phyloP scores from a whole-genome alignment of 768 basidiomycete genomes.

The Russula sp. region DNA sequence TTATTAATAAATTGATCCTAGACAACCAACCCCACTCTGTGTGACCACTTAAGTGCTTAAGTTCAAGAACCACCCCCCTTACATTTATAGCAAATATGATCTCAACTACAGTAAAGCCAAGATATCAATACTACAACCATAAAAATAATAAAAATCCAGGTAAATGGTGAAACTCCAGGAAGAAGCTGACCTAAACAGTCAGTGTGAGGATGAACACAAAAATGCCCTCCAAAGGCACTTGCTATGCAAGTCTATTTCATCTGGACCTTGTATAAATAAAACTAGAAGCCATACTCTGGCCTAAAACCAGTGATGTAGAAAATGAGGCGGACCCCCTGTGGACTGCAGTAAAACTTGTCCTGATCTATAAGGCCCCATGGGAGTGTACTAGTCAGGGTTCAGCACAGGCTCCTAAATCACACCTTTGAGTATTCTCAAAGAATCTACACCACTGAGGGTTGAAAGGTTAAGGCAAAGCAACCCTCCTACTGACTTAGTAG shows the following conservation, averaged over 20 bases:
- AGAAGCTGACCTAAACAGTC: neutral
- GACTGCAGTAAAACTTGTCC: neutral
- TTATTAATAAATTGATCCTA: too few species aligned
- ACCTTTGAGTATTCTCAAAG: neutral
- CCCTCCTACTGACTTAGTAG: neutral
- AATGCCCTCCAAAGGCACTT: too few species aligned
- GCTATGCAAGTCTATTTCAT: neutral
- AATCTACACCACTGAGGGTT: neutral
- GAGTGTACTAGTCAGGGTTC: constrained; percentile 15
- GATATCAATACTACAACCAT: neutral
- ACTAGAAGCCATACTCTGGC: neutral
- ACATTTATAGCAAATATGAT: too few species aligned
- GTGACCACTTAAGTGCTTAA: too few species aligned
- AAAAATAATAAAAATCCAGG: neutral
- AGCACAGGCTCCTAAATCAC: neutral
- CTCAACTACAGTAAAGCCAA: neutral
- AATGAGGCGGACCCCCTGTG: too few species aligned
- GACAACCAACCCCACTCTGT: too few species aligned
- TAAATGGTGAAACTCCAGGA: neutral
- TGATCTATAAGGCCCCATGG: constrained; percentile 11
- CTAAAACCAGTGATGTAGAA: neutral
- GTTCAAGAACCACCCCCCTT: too few species aligned
- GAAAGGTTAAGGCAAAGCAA: constrained; percentile 7
- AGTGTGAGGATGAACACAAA: too few species aligned
- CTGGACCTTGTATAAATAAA: neutral